Evolutionary conservation across 1,284 basidiomycete genomes (phyloP), one percentile per base, ranked within the genome.

Genomic region (Trametes pubescens): DNA sequence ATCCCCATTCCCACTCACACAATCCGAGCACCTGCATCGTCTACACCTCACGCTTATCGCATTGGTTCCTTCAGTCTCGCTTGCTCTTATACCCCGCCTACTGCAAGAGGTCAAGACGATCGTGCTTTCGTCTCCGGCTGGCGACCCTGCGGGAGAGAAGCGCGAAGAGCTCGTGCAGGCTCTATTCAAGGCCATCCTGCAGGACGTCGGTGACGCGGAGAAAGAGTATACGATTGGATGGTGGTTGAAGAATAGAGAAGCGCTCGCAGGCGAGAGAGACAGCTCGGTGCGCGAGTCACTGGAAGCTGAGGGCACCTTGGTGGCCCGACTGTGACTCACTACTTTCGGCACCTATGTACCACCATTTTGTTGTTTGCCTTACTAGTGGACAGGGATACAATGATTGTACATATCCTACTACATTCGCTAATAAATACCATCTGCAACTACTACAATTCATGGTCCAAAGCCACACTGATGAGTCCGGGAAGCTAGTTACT

Each of bases 181-280:
- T 11, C 69, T 90, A 38, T 88, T 88, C 74, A 78, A 75, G 49
- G 88, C 90, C 72, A 80, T 91, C 22, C 75, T 85, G 66, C 84
- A 87, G 69, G 80, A 79, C 47, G 82, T 90, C 0, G 89, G 89
- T 8, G 89, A 91, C 73, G 76, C 77, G 57, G 89, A 90, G 78
- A 91, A 88, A 74, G 86, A 86, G 71, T 80, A 80, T 65, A 84
- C 77, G 38, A 81, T 92, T 74, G 75, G 74, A 40, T 92, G 90
- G 91, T 92, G 91, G 91, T 83, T 84, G 72, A 77, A 80, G 29
- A 67, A 76, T 48, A 71, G 75, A 10, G 62, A 64, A 14, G 65
- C 24, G 9, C 38, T 55, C 8, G 26, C 29, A 2, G 9, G 18
- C 37, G 9, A 5, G 18, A 37, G 6, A 7, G 24, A 14, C 13